Evolutionary conservation across 2,329 filamentous ascomycete genomes (phyloP), one percentile per base, ranked within the genome.

Genomic region (Alternaria sp.): DNA sequence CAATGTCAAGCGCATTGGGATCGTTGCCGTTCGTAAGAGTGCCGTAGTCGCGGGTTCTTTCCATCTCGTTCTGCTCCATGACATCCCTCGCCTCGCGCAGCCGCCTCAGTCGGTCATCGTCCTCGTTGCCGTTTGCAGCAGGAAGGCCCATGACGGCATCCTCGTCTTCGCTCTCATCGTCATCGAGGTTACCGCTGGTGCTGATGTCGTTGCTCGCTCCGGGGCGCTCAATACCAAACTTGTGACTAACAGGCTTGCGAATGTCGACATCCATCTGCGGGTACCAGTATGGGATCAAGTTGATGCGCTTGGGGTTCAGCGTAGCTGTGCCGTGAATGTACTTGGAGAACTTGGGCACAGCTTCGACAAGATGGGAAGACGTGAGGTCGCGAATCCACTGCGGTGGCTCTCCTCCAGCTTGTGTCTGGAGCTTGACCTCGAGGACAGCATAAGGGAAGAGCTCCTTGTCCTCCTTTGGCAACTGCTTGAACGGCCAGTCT

Each of bases 281-380:
- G 85, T 95, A 92, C 96, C 96, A 99, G 84, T 93, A 99, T 1
- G 96, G 96, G 6, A 99, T 85, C 12, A 99, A 86, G 51, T 97
- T 85, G 80, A 99, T 99, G 59, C 91, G 89, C 47, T 90, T 87
- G 0, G 94, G 94, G 79, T 97, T 96, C 49, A 99, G 83, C 11
- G 89, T 92, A 10, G 95, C 95, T 2, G 91, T 93, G 62, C 96
- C 96, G 80, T 99, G 96, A 62, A 99, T 98, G 80, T 98, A 99
- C 82, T 99, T 99, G 76, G 93, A 97, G 81, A 98, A 99, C 78
- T 99, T 99, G 66, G 96, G 96, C 3, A 99, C 94, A n/a, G 96
- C 94, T 82, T 99, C 96, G 3, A 99, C 96, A 15, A 99, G 86
- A 82, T 99, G 96, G 66, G 93, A 97, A 12, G 93, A 87, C 47